Evolutionary conservation across 2,329 filamentous ascomycete genomes (phyloP).

Genomic region (Fusarium sp.): DNA sequence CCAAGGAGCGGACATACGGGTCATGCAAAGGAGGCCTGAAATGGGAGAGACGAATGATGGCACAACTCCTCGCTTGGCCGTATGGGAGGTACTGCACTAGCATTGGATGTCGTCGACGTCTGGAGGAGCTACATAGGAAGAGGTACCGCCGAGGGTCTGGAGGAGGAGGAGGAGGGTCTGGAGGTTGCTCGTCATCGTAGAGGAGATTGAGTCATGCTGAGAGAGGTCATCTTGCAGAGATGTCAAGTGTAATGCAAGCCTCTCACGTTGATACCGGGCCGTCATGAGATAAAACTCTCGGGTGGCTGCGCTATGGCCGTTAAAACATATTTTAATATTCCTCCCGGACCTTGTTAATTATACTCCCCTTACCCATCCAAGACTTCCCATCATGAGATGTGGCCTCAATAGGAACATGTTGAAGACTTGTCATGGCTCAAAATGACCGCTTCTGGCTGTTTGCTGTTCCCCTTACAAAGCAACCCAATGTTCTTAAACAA

Average conservation of each 20-base stretch:
- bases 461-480: background rate
- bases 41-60: slow-evolving; percentile 10
- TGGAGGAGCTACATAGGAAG: background rate
- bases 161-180: background rate
- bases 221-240: background rate
- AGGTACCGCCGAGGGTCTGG: background rate
- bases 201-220: background rate
- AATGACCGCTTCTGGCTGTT: background rate
- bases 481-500: background rate
- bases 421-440: background rate
- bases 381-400: background rate
- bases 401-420: background rate
- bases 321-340: too few relatives aligned
- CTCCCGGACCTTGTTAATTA: background rate
- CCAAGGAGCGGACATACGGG: slow-evolving; percentile 3
- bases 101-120: slow-evolving; percentile 2
- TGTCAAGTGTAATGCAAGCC: background rate
- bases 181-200: background rate
- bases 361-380: background rate
- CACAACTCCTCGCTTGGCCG: background rate
- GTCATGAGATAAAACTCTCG: background rate
- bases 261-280: background rate
- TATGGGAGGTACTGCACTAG: slow-evolving; percentile 16
- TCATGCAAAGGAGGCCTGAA: background rate
- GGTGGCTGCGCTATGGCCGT: too few relatives aligned